Conservation (phyloP, 805 yeast genomes). For the Yarrowia hollandica region DNA sequence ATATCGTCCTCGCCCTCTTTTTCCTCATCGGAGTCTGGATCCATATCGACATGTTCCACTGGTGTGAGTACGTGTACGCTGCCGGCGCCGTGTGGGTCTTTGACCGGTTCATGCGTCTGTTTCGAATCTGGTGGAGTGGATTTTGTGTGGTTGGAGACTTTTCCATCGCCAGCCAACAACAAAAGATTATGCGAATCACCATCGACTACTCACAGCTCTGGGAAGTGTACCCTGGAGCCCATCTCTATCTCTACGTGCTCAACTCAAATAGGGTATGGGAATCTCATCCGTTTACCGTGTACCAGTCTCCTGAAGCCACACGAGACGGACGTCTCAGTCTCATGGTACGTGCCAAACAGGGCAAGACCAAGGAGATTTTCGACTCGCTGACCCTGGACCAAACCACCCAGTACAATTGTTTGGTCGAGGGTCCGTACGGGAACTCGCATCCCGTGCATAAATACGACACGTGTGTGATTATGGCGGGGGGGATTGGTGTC, state of each 20-base stretch:
- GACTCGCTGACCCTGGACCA: slow-evolving; percentile 25
- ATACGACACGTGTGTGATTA: slow-evolving; percentile 56
- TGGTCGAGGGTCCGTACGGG: slow-evolving; percentile 75
- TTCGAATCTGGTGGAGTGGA: slow-evolving; percentile 61
- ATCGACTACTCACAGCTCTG: slow-evolving; percentile 48
- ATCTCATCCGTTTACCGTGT: slow-evolving; percentile 68
- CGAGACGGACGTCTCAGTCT: slow-evolving; percentile 31
- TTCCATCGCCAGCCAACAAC: slow-evolving; percentile 23
- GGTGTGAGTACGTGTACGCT: slow-evolving; percentile 53
- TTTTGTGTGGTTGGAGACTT: slow-evolving; percentile 31
- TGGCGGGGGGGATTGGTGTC: slow-evolving; percentile 78
- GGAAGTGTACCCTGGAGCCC: slow-evolving; percentile 56
- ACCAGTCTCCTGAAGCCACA: slow-evolving; percentile 31
- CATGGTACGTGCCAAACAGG: slow-evolving; percentile 31
- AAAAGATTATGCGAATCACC: slow-evolving; percentile 35
- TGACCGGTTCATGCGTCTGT: slow-evolving; percentile 62
- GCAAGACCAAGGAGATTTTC: slow-evolving; percentile 31
- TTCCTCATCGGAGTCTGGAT: slow-evolving; percentile 58
- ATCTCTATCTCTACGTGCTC: slow-evolving; percentile 58
- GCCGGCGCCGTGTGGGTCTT: slow-evolving; percentile 67
- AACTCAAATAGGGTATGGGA: slow-evolving; percentile 59
- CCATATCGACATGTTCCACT: slow-evolving; percentile 51
- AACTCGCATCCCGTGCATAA: slow-evolving; percentile 50
- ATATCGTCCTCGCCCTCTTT: slow-evolving; percentile 54
- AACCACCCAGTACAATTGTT: slow-evolving; percentile 32